phyloP scores from a whole-genome alignment of 257 asterid genomes.

The Jacaranda mimosifolia region DNA sequence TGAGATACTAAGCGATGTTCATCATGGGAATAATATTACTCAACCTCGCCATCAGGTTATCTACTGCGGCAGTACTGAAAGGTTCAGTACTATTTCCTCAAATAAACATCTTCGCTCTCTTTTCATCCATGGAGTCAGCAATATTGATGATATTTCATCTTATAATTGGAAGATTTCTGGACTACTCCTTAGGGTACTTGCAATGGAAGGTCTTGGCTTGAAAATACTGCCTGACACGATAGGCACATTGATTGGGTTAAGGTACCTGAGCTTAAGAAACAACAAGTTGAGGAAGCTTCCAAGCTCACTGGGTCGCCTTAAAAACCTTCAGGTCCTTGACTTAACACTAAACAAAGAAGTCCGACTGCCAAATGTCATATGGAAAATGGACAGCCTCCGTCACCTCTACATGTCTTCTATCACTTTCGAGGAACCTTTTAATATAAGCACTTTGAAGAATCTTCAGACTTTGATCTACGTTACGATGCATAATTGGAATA shows the following conservation, averaged over 20 bases:
- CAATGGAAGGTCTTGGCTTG: no score
- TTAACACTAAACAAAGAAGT: background rate
- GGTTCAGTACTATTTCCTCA: background rate
- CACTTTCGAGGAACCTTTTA: no score
- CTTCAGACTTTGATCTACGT: constrained; percentile 33
- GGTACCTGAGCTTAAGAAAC: constrained; percentile 29
- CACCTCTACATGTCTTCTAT: constrained; percentile 9
- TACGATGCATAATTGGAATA: no score
- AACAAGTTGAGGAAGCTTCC: constrained; percentile 10
- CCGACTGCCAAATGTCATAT: constrained; percentile 20
- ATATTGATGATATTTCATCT: background rate
- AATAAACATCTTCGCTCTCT: constrained; percentile 23
- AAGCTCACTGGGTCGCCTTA: constrained; percentile 26
- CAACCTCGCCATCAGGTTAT: constrained; percentile 7
- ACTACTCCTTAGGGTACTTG: constrained; percentile 26
- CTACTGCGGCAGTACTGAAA: background rate
- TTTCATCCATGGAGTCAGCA: constrained; percentile 8
- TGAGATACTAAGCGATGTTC: constrained; percentile 9
- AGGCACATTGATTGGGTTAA: constrained; percentile 22
- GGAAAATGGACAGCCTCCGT: constrained; percentile 19
- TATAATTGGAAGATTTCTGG: constrained; percentile 23
- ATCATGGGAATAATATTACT: background rate
- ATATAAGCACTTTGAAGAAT: constrained; percentile 11
- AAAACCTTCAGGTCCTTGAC: constrained; percentile 28
- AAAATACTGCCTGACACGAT: constrained; percentile 10